These are phyloP conservation scores for Inga leiocalycina DNA, from an alignment of 306 rosid species.

Conservation along the genomic window DNA sequence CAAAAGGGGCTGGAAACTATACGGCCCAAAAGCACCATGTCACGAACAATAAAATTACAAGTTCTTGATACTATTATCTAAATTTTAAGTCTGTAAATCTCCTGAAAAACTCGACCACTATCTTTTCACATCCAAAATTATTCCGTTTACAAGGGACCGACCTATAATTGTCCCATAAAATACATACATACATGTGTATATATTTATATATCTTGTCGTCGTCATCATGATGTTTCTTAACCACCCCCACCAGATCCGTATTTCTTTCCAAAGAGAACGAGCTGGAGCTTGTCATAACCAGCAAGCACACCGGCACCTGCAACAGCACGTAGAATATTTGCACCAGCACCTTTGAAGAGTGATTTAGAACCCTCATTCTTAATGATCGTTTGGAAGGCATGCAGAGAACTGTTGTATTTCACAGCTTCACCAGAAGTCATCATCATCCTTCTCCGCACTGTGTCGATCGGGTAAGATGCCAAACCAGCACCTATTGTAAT, in stretches of 20 bases:
- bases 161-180: constrained; percentile 20
- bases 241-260: constrained; percentile 93
- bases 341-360: constrained; percentile 94
- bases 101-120: not conserved
- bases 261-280: constrained; percentile 79
- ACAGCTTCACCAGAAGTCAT: constrained; percentile 99
- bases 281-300: constrained; percentile 89
- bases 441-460: constrained; percentile 96
- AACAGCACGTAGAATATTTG: constrained; percentile 85
- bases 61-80: constrained; percentile 29
- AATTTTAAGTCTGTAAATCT: constrained; percentile 1
- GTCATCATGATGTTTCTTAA: constrained; percentile 35
- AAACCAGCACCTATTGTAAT: constrained; percentile 88
- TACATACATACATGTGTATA: not conserved
- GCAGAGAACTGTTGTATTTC: constrained; percentile 74
- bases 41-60: constrained; percentile 30
- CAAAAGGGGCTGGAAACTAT: constrained; percentile 17
- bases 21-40: constrained; percentile 18
- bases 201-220: constrained; percentile 33
- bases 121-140: constrained; percentile 6
- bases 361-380: constrained; percentile 84
- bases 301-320: constrained; percentile 97
- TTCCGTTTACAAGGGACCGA: constrained; percentile 35
- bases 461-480: constrained; percentile 86
- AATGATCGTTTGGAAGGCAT: constrained; percentile 70